Evolutionary conservation across 352 stramenopile species (phyloP), one percentile per base, ranked within the genome.

Genomic region (Plasmopara muralis): DNA sequence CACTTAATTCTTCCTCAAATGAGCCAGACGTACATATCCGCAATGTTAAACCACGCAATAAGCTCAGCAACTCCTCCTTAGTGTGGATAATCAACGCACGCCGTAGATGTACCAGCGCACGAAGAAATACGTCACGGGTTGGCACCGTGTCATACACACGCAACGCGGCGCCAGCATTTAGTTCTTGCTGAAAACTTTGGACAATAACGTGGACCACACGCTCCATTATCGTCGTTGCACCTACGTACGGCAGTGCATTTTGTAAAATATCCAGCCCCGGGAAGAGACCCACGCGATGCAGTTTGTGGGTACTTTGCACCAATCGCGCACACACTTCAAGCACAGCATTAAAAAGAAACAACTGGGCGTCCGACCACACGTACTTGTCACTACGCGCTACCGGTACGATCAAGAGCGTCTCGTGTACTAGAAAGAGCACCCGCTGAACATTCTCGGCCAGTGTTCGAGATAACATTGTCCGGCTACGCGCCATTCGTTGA

Each of bases 371-470:
- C 3, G 76, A 87, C 69, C 74, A 88, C 40, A 43, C 46, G 45
- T 58, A 64, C n/a, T 67, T 71, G 5, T 64, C 55, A 28, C 20
- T 37, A 43, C 46, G 28, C 16, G 30, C 55, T 16, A 80, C 46
- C 4, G 76, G 70, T 13, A 50, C 45, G 2, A 45, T 63, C 9
- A 92, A 52, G 5, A 92, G 62, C 6, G 77, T 72, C 60, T 92
- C 82, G 29, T 89, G 60, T 0, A 82, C 71, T 4, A 93, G 54
- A 20, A 82, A 72, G 12, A 94, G 37, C 25, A 92, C 15, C 16
- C 85, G 81, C 45, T 92, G 74, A 13, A 93, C 62, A 53, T 94
- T 94, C 18, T 94, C 83, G 0, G 74, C 81, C 13, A 94, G 45
- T 0, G 70, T 64, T 31, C 81, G 68, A 0, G 82, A 87, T 18